phyloP scores from a whole-genome alignment of 2,329 filamentous ascomycete genomes.

The Dryadomyces quercus-mongolicae region DNA sequence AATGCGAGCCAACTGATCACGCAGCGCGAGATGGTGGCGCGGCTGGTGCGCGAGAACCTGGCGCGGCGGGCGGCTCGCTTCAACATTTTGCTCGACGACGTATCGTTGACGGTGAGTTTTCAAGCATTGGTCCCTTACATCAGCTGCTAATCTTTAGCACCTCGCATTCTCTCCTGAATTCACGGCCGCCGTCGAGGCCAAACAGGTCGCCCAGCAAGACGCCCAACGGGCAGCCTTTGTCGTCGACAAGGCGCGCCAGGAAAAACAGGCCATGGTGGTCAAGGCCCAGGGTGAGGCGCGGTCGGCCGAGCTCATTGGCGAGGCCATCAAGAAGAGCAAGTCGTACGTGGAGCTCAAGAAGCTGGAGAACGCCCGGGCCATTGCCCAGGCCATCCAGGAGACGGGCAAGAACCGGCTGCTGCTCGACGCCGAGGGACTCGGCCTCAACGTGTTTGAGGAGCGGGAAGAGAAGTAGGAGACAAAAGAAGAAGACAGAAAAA shows the following conservation, averaged over 20 bases:
- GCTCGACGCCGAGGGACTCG: conserved; percentile 80
- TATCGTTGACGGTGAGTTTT: conserved; percentile 87
- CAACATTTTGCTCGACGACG: conserved; percentile 95
- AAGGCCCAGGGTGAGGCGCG: conserved; percentile 98
- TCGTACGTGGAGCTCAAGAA: conserved; percentile 94
- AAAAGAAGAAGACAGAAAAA: neutral
- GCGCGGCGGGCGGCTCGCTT: conserved; percentile 84
- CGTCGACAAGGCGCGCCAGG: conserved; percentile 96
- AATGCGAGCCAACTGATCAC: conserved; percentile 98
- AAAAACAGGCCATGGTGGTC: conserved; percentile 98
- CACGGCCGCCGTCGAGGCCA: conserved; percentile 60
- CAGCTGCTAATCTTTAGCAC: conserved; percentile 38
- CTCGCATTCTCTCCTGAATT: conserved; percentile 64
- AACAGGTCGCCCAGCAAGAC: conserved; percentile 76
- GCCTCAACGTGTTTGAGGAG: conserved; percentile 67
- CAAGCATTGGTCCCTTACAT: too few species aligned
- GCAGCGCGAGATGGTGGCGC: conserved; percentile 92
- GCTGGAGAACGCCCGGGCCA: conserved; percentile 88
- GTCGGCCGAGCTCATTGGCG: conserved; percentile 93
- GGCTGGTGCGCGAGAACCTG: conserved; percentile 84
- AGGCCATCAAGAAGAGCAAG: conserved; percentile 98
- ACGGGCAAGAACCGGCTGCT: conserved; percentile 85
- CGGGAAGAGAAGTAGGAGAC: conserved; percentile 21
- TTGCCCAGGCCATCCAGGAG: conserved; percentile 82
- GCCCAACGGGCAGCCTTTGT: conserved; percentile 94